These are phyloP conservation scores for Fusarium pseudocircinatum DNA, from an alignment of 2,329 filamentous ascomycete genomes.

Conservation along the genomic window DNA sequence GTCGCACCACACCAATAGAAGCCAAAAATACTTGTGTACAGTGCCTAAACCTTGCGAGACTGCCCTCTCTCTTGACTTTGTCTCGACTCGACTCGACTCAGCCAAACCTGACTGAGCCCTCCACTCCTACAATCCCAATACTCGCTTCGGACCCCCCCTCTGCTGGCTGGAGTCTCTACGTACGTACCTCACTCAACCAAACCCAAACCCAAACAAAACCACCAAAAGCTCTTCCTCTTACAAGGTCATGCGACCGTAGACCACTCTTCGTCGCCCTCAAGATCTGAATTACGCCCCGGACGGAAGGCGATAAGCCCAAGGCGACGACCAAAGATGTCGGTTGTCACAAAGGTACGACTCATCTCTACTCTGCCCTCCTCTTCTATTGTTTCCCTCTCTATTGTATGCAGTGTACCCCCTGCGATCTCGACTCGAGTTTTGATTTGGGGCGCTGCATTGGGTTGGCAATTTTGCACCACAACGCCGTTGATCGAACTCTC, in stretches of 20 bases:
- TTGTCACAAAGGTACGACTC: conserved; percentile 66
- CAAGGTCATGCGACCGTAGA: conserved; percentile 54
- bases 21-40: conserved; percentile 29
- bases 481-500: conserved; percentile 8
- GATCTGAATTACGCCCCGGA: conserved; percentile 47
- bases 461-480: conserved; percentile 17
- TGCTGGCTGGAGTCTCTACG: conserved; percentile 8
- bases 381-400: neutral
- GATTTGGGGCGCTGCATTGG: neutral
- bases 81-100: neutral
- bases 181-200: neutral
- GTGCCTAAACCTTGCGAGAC: neutral
- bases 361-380: neutral
- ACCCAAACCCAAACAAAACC: conserved; percentile 6
- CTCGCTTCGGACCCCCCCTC: neutral
- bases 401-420: neutral
- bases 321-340: conserved; percentile 65
- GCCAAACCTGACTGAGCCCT: conserved; percentile 19
- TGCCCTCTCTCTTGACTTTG: neutral
- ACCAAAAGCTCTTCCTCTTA: conserved; percentile 39
- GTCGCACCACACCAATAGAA: conserved; percentile 35
- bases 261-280: conserved; percentile 49
- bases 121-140: conserved; percentile 4
- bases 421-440: neutral
- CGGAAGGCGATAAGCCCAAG: conserved; percentile 61